These are phyloP conservation scores for Gilbertella persicaria DNA, from an alignment of 371 early-diverging fungal species.

Conservation along the genomic window DNA sequence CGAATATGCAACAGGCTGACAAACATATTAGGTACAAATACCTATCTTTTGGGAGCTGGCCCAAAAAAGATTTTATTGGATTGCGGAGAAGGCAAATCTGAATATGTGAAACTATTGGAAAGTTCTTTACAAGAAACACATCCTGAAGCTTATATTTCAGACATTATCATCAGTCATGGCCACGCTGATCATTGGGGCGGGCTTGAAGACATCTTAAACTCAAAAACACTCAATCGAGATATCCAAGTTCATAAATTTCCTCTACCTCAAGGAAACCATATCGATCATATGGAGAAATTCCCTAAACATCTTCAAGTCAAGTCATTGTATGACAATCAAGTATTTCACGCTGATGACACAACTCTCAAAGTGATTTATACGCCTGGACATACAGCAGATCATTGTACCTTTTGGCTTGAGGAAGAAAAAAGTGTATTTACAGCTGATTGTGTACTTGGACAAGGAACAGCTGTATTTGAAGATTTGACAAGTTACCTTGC, in stretches of 20 bases:
- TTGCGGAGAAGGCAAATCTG: conserved; percentile 78
- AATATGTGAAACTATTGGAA: conserved; percentile 59
- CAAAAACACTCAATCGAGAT: conserved; percentile 15
- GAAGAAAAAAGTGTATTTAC: conserved; percentile 77
- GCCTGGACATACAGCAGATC: conserved; percentile 86
- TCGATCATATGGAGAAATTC: conserved; percentile 24
- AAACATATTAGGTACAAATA: conserved; percentile 72
- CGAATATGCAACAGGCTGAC: background rate
- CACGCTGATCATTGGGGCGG: conserved; percentile 87
- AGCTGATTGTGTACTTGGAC: conserved; percentile 86
- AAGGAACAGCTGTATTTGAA: conserved; percentile 82
- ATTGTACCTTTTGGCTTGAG: conserved; percentile 70
- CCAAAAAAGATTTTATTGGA: conserved; percentile 73
- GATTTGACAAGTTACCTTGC: conserved; percentile 68
- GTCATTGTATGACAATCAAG: conserved; percentile 50
- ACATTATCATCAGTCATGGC: conserved; percentile 84
- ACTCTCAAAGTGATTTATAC: conserved; percentile 71
- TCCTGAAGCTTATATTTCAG: conserved; percentile 59
- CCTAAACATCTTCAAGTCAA: conserved; percentile 26
- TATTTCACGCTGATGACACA: conserved; percentile 60
- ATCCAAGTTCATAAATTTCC: conserved; percentile 43
- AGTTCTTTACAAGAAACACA: conserved; percentile 46
- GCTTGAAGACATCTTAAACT: conserved; percentile 46
- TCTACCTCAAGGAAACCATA: conserved; percentile 16
- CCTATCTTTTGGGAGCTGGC: conserved; percentile 85